Evolutionary conservation across 148 eudicot species (phyloP).

Genomic region (Rhododendron henanense): DNA sequence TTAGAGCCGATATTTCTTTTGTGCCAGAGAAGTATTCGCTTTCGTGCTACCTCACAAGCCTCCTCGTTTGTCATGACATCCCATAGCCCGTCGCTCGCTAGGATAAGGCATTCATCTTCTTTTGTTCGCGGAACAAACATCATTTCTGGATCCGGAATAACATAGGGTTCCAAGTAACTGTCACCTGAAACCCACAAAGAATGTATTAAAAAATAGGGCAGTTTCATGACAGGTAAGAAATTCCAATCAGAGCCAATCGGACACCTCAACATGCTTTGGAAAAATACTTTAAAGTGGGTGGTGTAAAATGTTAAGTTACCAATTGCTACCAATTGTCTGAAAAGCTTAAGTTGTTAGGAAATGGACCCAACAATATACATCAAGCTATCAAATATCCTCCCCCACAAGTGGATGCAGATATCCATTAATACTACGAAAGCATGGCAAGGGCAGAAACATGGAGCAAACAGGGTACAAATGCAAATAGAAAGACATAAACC

Average conservation of each 20-base stretch:
- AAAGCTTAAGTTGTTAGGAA: not conserved
- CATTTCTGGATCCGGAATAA: conserved; percentile 57
- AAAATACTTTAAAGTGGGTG: not conserved
- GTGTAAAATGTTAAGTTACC: no score
- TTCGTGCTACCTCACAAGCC: conserved; percentile 48
- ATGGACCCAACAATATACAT: not conserved
- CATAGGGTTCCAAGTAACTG: conserved; percentile 51
- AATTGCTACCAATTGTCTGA: no score
- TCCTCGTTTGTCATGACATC: conserved; percentile 55
- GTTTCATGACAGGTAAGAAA: not conserved
- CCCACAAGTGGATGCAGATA: not conserved
- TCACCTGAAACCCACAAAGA: conserved; percentile 35
- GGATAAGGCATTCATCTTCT: conserved; percentile 54
- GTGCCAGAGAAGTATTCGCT: conserved; percentile 55
- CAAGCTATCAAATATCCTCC: not conserved
- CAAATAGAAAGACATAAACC: not conserved
- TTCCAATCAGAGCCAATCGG: not conserved
- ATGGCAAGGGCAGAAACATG: not conserved
- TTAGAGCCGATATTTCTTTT: conserved; percentile 32
- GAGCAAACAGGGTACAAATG: not conserved
- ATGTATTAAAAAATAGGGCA: not conserved
- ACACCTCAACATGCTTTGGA: not conserved
- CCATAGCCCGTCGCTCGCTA: conserved; percentile 65
- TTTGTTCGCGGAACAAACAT: conserved; percentile 35
- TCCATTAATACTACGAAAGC: not conserved